phyloP scores from a whole-genome alignment of 2,329 filamentous ascomycete genomes.

The Trichoderma hamatum region DNA sequence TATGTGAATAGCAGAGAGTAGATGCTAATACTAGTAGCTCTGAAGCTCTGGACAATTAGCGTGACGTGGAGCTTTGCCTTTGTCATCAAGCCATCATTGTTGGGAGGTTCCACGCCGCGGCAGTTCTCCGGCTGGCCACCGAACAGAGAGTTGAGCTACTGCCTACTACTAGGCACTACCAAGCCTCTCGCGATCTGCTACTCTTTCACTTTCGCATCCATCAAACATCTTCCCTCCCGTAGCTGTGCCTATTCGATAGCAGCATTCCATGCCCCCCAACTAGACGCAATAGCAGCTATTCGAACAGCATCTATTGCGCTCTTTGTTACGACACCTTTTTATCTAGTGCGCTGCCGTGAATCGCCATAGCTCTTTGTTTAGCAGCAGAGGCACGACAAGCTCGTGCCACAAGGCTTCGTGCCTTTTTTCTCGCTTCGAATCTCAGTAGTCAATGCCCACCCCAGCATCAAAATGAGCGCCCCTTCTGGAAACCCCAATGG shows the following conservation, averaged over 20 bases:
- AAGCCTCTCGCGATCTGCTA: not conserved
- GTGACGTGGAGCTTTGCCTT: not conserved
- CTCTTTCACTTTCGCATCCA: not conserved
- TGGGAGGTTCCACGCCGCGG: not conserved
- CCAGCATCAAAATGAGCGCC: slow-evolving; percentile 48
- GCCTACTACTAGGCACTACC: not conserved
- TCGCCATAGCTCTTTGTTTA: not conserved
- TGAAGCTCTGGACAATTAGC: not conserved
- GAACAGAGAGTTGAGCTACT: not conserved
- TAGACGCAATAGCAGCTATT: not conserved
- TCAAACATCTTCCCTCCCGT: not conserved
- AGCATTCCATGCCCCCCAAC: not conserved
- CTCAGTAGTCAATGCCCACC: not conserved
- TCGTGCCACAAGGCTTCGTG: slow-evolving; percentile 11
- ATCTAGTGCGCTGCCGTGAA: not conserved
- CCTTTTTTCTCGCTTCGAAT: not conserved
- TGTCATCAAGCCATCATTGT: slow-evolving; percentile 24
- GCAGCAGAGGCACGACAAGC: slow-evolving; percentile 7
- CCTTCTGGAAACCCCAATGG: slow-evolving; percentile 44
- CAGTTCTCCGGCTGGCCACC: slow-evolving; percentile 15
- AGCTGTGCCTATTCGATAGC: not conserved
- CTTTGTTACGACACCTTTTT: not conserved
- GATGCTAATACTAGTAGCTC: not conserved
- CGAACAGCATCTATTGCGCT: not conserved
- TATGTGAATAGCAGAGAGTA: not conserved